A percentile compares a stretch with the other conserved stretches of the same genome.
These are phyloP conservation scores for Leccinum truebloodii DNA, from an alignment of 768 basidiomycete genomes.

Conservation along the genomic window DNA sequence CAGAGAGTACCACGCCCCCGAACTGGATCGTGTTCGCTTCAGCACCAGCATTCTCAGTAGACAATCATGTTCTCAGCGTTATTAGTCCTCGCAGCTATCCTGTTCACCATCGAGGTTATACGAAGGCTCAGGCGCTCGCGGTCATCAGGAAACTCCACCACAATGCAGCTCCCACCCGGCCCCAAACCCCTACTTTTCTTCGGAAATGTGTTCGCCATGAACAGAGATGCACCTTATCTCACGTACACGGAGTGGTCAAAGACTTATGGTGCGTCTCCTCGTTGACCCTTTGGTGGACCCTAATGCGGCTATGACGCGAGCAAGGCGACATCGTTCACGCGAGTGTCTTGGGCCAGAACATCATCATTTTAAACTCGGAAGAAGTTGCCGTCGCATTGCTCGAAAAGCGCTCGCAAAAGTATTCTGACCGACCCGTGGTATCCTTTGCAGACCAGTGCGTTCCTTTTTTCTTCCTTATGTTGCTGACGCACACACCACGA, in stretches of 20 bases:
- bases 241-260: neutral
- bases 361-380: neutral
- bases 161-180: too few relatives aligned
- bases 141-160: too few relatives aligned
- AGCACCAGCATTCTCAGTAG: too few relatives aligned
- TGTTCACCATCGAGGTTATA: too few relatives aligned
- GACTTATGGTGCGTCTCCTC: neutral
- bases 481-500: too few relatives aligned
- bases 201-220: neutral
- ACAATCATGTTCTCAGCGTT: too few relatives aligned
- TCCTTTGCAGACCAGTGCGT: neutral
- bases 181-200: too few relatives aligned
- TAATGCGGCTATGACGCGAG: neutral
- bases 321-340: neutral
- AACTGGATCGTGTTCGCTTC: too few relatives aligned
- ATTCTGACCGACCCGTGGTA: neutral
- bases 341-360: neutral
- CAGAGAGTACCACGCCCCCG: too few relatives aligned
- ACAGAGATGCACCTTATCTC: neutral
- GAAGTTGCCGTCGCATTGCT: neutral
- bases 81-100: too few relatives aligned
- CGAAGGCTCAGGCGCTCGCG: too few relatives aligned
- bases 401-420: neutral
- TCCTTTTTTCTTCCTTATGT: too few relatives aligned
- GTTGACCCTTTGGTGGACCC: neutral